Percentiles rank a stretch among this genome's conserved stretches.
These are phyloP conservation scores for Erysimum pusillum DNA, from an alignment of 441 rosid genomes.

Conservation along the genomic window DNA sequence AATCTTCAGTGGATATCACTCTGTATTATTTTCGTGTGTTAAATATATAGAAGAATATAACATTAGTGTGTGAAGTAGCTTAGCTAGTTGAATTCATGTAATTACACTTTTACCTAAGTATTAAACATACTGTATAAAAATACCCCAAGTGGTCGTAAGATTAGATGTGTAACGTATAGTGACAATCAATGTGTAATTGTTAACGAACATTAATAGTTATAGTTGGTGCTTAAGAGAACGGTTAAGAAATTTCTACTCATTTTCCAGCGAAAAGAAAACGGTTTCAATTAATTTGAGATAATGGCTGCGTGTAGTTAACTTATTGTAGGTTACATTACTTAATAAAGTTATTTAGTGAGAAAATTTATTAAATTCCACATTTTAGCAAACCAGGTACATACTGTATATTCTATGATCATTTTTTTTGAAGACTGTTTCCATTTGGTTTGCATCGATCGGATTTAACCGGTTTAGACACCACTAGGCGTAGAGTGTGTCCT, in stretches of 20 bases:
- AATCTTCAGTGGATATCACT: no score
- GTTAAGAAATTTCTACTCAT: not conserved
- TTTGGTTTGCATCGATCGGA: no score
- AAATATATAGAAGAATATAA: no score
- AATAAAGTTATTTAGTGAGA: not conserved
- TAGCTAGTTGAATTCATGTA: not conserved
- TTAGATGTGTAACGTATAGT: slow-evolving; percentile 23
- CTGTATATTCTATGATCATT: not conserved
- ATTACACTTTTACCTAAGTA: not conserved
- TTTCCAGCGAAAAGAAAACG: slow-evolving; percentile 11
- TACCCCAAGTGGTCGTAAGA: not conserved
- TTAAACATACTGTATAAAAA: no score
- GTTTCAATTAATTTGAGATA: not conserved
- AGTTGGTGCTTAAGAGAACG: slow-evolving; percentile 10
- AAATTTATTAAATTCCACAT: not conserved
- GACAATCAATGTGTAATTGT: not conserved
- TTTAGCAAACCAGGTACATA: not conserved
- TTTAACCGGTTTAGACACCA: not conserved
- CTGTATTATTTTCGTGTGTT: no score
- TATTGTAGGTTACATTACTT: not conserved
- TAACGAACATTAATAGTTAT: slow-evolving; percentile 5
- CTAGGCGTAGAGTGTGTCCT: not conserved
- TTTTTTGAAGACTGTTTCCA: not conserved
- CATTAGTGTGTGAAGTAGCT: not conserved
- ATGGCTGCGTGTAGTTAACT: slow-evolving; percentile 11